Conservation (phyloP, 352 stramenopile genomes). For the Pythium brachiatum region DNA sequence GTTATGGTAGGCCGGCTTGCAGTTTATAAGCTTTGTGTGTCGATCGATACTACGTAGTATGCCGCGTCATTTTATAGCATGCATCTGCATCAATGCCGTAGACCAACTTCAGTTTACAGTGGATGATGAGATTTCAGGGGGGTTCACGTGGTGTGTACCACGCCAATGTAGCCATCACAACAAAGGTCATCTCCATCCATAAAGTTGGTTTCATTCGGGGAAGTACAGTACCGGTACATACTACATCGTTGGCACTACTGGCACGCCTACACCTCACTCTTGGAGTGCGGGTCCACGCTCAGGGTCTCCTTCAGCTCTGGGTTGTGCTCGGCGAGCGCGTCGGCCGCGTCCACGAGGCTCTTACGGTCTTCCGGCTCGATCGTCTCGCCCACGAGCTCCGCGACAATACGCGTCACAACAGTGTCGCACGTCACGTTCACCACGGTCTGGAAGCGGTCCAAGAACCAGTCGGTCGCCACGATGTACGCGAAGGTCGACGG, state of each 20-base stretch:
- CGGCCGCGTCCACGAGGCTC: constrained; percentile 5
- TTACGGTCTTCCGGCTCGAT: constrained; percentile 15
- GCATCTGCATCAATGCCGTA: background rate
- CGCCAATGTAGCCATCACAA: constrained; percentile 2
- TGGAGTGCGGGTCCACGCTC: constrained; percentile 14
- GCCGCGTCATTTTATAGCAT: background rate
- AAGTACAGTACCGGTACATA: background rate
- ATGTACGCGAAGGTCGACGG: constrained; percentile 49
- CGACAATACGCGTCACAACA: constrained; percentile 49
- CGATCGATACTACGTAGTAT: background rate
- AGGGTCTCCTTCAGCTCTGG: constrained; percentile 25
- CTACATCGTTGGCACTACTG: background rate
- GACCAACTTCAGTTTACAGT: background rate
- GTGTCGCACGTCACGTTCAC: constrained; percentile 57
- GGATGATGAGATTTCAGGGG: background rate
- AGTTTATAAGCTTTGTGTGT: background rate
- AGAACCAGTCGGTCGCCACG: constrained; percentile 51
- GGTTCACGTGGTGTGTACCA: background rate
- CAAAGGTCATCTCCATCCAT: background rate
- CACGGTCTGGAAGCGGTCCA: constrained; percentile 47
- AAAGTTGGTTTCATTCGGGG: no score
- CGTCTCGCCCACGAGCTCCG: constrained; percentile 25
- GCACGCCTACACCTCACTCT: constrained; percentile 7
- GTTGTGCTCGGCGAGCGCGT: constrained; percentile 8
- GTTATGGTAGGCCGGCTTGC: background rate